Percentiles rank a stretch among this genome's conserved stretches.
These are phyloP conservation scores for Ceratocystis diversiconidia DNA, from an alignment of 2,329 filamentous ascomycete species.

Conservation along the genomic window DNA sequence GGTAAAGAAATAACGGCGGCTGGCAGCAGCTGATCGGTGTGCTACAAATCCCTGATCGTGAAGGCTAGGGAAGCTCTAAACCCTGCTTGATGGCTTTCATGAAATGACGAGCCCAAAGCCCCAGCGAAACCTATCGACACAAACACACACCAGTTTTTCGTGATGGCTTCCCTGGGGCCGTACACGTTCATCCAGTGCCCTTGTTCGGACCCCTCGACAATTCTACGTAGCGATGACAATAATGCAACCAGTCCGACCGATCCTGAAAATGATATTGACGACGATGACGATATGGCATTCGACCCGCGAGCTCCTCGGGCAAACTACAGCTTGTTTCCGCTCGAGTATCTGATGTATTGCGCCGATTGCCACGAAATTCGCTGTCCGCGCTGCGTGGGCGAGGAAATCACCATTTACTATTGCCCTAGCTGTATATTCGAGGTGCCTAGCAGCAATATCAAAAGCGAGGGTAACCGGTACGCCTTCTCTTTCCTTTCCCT, in stretches of 20 bases:
- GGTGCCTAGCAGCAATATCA: constrained; percentile 81
- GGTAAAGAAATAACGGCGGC: background rate
- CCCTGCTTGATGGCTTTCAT: background rate
- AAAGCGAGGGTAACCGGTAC: constrained; percentile 84
- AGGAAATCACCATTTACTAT: constrained; percentile 91
- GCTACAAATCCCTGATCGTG: background rate
- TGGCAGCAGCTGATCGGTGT: background rate
- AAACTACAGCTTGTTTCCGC: constrained; percentile 82
- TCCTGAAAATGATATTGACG: constrained; percentile 26
- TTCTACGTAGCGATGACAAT: constrained; percentile 19
- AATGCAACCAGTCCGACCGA: constrained; percentile 13
- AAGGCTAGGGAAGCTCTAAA: constrained; percentile 5
- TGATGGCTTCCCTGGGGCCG: constrained; percentile 25
- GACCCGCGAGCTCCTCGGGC: constrained; percentile 73
- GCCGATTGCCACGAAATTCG: constrained; percentile 95
- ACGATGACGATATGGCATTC: constrained; percentile 65
- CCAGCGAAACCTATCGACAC: constrained; percentile 30
- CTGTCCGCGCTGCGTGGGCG: constrained; percentile 78
- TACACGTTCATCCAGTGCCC: constrained; percentile 56
- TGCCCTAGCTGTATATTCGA: constrained; percentile 94
- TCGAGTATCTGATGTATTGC: constrained; percentile 90
- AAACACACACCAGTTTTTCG: background rate
- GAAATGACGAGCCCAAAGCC: background rate
- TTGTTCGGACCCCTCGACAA: constrained; percentile 37
- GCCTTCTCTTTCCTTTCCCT: constrained; percentile 20